These are phyloP conservation scores for Angomonas deanei DNA, from an alignment of 208 protist species.

Conservation along the genomic window DNA sequence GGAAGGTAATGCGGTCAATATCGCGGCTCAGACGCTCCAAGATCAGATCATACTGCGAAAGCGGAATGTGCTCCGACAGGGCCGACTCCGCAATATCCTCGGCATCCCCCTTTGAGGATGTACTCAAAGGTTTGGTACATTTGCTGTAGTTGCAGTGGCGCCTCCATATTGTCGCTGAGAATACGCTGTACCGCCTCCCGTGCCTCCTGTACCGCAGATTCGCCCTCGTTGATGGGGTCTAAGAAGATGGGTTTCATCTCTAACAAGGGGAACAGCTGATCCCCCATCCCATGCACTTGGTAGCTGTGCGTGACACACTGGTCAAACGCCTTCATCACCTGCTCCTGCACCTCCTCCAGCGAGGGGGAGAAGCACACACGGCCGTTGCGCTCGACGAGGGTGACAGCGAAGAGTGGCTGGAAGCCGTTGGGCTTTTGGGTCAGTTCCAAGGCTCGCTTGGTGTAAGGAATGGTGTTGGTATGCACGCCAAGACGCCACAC, in stretches of 20 bases:
- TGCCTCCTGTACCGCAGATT: slow-evolving; percentile 56
- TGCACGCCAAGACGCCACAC: slow-evolving; percentile 57
- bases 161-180: slow-evolving; percentile 68
- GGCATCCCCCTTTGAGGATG: slow-evolving; percentile 47
- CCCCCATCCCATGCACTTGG: slow-evolving; percentile 77
- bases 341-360: slow-evolving; percentile 53
- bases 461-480: slow-evolving; percentile 42
- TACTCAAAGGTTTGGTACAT: slow-evolving; percentile 92
- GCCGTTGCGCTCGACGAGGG: slow-evolving; percentile 45
- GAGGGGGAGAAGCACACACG: slow-evolving; percentile 60
- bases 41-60: slow-evolving; percentile 83
- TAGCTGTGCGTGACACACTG: slow-evolving; percentile 76
- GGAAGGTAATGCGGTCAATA: slow-evolving; percentile 60
- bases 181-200: slow-evolving; percentile 43
- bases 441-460: slow-evolving; percentile 66
- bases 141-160: slow-evolving; percentile 78
- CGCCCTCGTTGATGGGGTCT: slow-evolving; percentile 29
- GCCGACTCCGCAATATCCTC: slow-evolving; percentile 46
- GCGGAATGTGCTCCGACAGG: slow-evolving; percentile 29
- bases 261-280: slow-evolving; percentile 90
- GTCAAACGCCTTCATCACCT: slow-evolving; percentile 62
- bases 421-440: slow-evolving; percentile 64
- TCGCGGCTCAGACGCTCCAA: slow-evolving; percentile 85
- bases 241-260: slow-evolving; percentile 51
- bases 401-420: slow-evolving; percentile 78